Base-by-base conservation (phyloP, 2,329 filamentous ascomycete genomes). In the Cordyceps cicadae region DNA sequence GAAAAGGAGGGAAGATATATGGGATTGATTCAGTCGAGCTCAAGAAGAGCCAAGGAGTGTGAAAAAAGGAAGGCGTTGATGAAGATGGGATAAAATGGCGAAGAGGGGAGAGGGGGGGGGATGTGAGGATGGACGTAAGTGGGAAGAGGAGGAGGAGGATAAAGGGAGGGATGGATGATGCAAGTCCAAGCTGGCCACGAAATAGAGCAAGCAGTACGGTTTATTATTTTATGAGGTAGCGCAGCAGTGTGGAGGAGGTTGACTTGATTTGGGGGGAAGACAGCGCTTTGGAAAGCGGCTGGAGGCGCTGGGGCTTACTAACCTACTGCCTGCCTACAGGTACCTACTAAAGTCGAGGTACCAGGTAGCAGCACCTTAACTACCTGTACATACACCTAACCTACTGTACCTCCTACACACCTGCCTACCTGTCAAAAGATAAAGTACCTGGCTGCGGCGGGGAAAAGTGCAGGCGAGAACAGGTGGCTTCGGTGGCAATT, bases 11-110 rank as follows among this genome's bases (percentile, higher is more conserved):
- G 73, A 75, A 70, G 70, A 71, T 74, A 67, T 65, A 62, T 67
- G 64, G 66, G 66, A 63, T 63, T 61, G 66, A 61, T 62, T 66
- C 62, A 68, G 68, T 62, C 62, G 65, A 67, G 67, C 66, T 68
- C 67, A 66, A 54, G 34, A 7, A 24, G 70, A 71, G 68, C 69
- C 72, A 75, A 75, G 72, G 73, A 75, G 67, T 65, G 72, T 74
- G 67, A 63, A 64, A 24, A 69, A 70, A 67, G 60, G 68, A 72
- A 70, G 66, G 68, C 65, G 67, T 66, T 66, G 70, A 70, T 69
- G 68, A 45, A 41, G 43, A 55, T 49, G 51, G 34, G 59, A 51
- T 55, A 43, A 45, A 43, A 46, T 32, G 43, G 37, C 41, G 55
- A 50, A 21, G 46, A 48, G 43, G 53, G 5, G 29, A 41, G 54